phyloP scores from a whole-genome alignment of 345 rosid genomes.

The Hibiscus tridactylites region DNA sequence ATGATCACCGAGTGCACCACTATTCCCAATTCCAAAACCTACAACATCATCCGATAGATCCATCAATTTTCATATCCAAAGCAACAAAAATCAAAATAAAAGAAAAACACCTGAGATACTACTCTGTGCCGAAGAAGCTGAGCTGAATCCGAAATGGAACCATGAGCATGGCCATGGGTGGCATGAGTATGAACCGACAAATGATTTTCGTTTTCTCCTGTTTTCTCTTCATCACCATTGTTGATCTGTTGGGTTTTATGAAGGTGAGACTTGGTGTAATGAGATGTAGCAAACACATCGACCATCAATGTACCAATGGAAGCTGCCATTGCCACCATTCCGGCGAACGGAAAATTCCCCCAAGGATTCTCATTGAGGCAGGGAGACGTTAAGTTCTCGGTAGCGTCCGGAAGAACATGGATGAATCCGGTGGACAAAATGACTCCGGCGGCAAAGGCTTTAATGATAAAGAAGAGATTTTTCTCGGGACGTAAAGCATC shows the following conservation, averaged over 20 bases:
- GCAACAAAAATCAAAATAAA: not conserved
- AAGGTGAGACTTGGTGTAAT: slow-evolving; percentile 14
- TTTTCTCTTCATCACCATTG: not conserved
- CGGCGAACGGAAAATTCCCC: slow-evolving; percentile 41
- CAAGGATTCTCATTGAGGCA: slow-evolving; percentile 37
- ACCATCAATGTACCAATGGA: slow-evolving; percentile 42
- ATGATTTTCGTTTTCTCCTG: not conserved
- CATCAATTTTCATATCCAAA: too few species aligned
- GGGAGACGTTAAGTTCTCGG: slow-evolving; percentile 33
- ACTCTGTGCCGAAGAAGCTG: not conserved
- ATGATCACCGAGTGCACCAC: not conserved
- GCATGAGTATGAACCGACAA: not conserved
- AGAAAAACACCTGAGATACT: not conserved
- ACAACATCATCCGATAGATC: not conserved
- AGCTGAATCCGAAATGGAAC: not conserved
- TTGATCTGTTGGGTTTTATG: not conserved
- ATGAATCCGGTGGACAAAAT: slow-evolving; percentile 45
- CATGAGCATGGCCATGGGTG: not conserved
- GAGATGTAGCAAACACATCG: slow-evolving; percentile 37
- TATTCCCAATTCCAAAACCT: not conserved
- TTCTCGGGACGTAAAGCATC: slow-evolving; percentile 35
- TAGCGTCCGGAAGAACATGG: slow-evolving; percentile 50
- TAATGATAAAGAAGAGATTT: slow-evolving; percentile 34
- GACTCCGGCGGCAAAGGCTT: slow-evolving; percentile 50
- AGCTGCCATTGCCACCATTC: slow-evolving; percentile 41